These are phyloP conservation scores for Gnetum montanum DNA, from an alignment of 75 land plant genomes.

Conservation along the genomic window DNA sequence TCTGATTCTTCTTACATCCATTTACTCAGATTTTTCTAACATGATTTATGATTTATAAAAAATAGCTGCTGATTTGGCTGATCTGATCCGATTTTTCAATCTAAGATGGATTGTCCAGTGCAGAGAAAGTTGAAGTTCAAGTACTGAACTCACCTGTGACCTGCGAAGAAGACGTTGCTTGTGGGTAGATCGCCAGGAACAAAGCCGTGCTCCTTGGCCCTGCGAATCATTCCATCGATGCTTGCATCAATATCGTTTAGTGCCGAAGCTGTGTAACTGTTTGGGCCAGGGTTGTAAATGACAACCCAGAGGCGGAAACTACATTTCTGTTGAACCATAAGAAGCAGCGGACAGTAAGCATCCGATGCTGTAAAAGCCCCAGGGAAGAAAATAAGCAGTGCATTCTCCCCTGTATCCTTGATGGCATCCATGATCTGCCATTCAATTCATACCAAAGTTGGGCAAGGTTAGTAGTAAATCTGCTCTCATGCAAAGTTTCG, in stretches of 20 bases:
- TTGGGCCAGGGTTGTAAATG: conserved; percentile 17
- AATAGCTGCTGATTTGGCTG: no score
- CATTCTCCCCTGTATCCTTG: conserved; percentile 14
- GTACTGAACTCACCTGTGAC: conserved; percentile 24
- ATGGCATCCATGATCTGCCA: conserved; percentile 30
- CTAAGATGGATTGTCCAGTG: no score
- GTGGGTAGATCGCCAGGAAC: conserved; percentile 14
- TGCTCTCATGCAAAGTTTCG: no score
- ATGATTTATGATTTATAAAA: no score
- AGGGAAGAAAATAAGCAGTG: conserved; percentile 14
- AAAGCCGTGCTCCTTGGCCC: conserved; percentile 23
- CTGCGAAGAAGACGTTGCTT: conserved; percentile 20
- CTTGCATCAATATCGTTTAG: conserved; percentile 27
- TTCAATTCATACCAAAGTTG: no score
- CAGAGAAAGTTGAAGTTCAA: no score
- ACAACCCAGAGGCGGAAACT: conserved; percentile 25
- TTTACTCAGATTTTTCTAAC: no score
- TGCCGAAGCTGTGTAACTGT: not conserved
- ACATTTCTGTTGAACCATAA: conserved; percentile 11
- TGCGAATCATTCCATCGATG: conserved; percentile 21
- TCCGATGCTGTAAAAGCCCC: conserved; percentile 25
- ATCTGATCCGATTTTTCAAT: no score
- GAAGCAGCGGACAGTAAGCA: conserved; percentile 18
- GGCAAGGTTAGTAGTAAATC: no score
- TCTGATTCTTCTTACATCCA: no score